Conservation (phyloP, 768 basidiomycete genomes). For the Lactifluus pinguis region DNA sequence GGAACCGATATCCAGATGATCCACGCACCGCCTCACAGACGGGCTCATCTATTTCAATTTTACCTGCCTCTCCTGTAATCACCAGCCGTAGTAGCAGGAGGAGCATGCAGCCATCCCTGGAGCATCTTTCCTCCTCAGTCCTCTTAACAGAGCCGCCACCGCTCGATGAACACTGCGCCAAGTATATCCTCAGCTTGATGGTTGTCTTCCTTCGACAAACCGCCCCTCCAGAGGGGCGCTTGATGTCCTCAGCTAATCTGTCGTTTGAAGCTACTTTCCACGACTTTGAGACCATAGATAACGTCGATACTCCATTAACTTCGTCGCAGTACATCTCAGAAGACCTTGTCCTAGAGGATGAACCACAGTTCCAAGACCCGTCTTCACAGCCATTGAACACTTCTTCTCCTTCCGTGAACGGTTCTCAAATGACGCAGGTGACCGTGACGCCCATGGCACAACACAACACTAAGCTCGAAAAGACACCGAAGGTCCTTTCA, state of each 20-base stretch:
- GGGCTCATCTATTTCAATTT: constrained; percentile 30
- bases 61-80: constrained; percentile 28
- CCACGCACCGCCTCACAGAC: constrained; percentile 35
- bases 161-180: constrained; percentile 74
- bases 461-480: constrained; percentile 40
- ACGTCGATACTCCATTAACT: constrained; percentile 23
- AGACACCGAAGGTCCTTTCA: constrained; percentile 51
- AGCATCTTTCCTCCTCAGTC: constrained; percentile 33
- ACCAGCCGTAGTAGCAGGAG: constrained; percentile 23
- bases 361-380: not conserved
- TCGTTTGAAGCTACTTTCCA: constrained; percentile 58
- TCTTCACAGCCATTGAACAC: constrained; percentile 1
- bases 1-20: constrained; percentile 42
- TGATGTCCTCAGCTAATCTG: constrained; percentile 52
- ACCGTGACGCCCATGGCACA: constrained; percentile 17
- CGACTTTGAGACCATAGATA: constrained; percentile 58
- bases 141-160: constrained; percentile 58
- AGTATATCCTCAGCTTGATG: constrained; percentile 76
- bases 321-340: constrained; percentile 16
- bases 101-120: constrained; percentile 35
- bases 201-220: constrained; percentile 74
- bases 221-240: constrained; percentile 41
- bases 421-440: constrained; percentile 21
- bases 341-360: constrained; percentile 1
- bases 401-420: constrained; percentile 16